These are phyloP conservation scores for Globisporangium perplexum DNA, from an alignment of 352 stramenopile species.

Conservation along the genomic window DNA sequence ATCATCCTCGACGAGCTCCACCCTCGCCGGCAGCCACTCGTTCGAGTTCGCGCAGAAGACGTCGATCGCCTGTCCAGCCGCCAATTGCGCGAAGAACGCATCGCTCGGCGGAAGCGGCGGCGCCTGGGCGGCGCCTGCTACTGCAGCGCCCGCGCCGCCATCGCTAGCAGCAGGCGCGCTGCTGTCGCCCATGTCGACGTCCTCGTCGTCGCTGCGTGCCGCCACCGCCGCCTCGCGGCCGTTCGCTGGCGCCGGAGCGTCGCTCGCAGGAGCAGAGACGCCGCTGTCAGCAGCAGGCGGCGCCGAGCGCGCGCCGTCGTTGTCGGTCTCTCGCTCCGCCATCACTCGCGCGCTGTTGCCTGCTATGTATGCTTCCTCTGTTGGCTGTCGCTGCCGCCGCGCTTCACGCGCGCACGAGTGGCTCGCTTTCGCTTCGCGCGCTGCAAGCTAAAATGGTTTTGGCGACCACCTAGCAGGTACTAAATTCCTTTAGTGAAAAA, in stretches of 20 bases:
- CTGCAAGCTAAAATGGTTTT: too few relatives aligned
- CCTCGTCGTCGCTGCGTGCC: neutral
- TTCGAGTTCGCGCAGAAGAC: slow-evolving; percentile 47
- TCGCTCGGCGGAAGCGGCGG: neutral
- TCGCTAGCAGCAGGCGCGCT: neutral
- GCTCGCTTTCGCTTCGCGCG: too few relatives aligned
- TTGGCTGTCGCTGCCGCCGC: too few relatives aligned
- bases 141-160: neutral
- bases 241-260: neutral
- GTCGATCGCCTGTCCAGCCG: slow-evolving; percentile 41
- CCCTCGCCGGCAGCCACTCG: slow-evolving; percentile 54
- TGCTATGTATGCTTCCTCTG: neutral
- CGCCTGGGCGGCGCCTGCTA: neutral
- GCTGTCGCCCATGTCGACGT: slow-evolving; percentile 5
- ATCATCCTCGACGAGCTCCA: slow-evolving; percentile 26
- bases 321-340: neutral
- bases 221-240: too few relatives aligned
- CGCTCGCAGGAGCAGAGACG: neutral
- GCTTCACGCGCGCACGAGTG: too few relatives aligned
- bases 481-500: too few relatives aligned
- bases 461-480: too few relatives aligned
- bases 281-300: neutral
- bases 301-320: neutral
- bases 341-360: neutral
- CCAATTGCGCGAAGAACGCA: slow-evolving; percentile 16